A percentile compares a stretch with the other conserved stretches of the same genome.
These are phyloP conservation scores for Boletus hoseneyae DNA, from an alignment of 1,284 basidiomycete species.

Conservation along the genomic window DNA sequence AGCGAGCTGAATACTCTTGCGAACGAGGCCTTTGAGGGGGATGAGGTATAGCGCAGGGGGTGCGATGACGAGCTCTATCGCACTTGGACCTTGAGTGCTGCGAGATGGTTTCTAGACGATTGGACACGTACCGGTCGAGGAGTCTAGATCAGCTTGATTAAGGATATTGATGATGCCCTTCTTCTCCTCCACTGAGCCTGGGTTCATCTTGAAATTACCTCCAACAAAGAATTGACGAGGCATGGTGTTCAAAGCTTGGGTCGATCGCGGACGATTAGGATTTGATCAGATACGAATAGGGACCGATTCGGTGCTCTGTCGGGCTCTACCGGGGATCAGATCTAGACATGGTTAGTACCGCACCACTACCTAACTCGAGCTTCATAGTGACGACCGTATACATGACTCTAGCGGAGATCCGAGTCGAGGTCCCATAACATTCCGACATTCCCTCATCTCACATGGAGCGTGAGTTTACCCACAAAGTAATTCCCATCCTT, in stretches of 20 bases:
- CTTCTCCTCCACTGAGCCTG: constrained; percentile 62
- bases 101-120: background rate
- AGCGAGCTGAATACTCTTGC: constrained; percentile 69
- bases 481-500: too few species aligned
- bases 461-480: too few species aligned
- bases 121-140: constrained; percentile 59
- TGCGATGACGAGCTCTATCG: constrained; percentile 84
- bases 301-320: too few species aligned
- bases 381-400: too few species aligned
- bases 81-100: background rate
- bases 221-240: constrained; percentile 85
- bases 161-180: constrained; percentile 62
- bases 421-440: too few species aligned
- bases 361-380: too few species aligned
- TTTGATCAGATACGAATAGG: constrained; percentile 1
- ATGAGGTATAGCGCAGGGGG: constrained; percentile 89
- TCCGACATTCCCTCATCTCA: too few species aligned
- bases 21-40: constrained; percentile 56
- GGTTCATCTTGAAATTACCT: constrained; percentile 98
- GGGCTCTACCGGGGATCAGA: too few species aligned
- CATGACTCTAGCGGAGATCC: too few species aligned
- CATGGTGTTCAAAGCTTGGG: constrained; percentile 39
- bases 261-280: constrained; percentile 2
- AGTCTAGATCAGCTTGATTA: constrained; percentile 76
- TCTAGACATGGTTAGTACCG: too few species aligned